Conservation (phyloP, 2,329 filamentous ascomycete species). For the Zalaria obscura region DNA sequence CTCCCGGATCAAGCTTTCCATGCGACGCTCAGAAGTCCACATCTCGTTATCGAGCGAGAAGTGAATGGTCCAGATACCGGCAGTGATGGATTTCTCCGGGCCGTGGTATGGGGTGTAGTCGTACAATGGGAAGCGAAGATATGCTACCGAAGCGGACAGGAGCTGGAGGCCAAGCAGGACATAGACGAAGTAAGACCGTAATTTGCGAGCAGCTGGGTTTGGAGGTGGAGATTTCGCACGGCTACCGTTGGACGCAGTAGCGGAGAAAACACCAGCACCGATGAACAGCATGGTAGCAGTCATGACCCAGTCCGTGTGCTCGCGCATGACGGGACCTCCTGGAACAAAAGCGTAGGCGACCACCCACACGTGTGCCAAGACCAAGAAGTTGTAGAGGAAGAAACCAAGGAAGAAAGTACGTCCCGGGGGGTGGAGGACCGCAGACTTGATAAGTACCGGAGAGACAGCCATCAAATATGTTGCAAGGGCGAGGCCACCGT, state of each 20-base stretch:
- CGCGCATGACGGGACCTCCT: conserved; percentile 78
- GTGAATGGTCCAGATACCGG: conserved; percentile 97
- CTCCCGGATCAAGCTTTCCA: conserved; percentile 53
- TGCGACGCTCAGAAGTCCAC: conserved; percentile 93
- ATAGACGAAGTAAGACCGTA: conserved; percentile 55
- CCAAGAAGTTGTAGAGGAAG: conserved; percentile 80
- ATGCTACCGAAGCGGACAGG: conserved; percentile 65
- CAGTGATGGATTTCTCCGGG: conserved; percentile 75
- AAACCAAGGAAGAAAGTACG: conserved; percentile 79
- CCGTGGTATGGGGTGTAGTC: conserved; percentile 84
- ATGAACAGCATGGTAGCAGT: conserved; percentile 69
- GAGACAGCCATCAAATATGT: conserved; percentile 72
- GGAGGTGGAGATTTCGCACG: conserved; percentile 30
- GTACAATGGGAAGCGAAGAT: conserved; percentile 82
- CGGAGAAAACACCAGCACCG: conserved; percentile 69
- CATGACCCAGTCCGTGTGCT: conserved; percentile 96
- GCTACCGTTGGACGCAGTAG: conserved; percentile 32
- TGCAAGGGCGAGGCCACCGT: conserved; percentile 62
- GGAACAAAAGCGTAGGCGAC: conserved; percentile 97
- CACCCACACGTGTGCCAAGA: conserved; percentile 97
- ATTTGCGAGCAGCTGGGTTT: conserved; percentile 34
- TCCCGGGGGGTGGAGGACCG: conserved; percentile 62
- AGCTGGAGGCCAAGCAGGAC: conserved; percentile 65
- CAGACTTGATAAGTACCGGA: conserved; percentile 60
- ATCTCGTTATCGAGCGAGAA: conserved; percentile 97